Percentiles rank a stretch among this genome's conserved stretches.
These are phyloP conservation scores for Zygoascus sp. DNA, from an alignment of 1,139 yeast species.

Conservation along the genomic window DNA sequence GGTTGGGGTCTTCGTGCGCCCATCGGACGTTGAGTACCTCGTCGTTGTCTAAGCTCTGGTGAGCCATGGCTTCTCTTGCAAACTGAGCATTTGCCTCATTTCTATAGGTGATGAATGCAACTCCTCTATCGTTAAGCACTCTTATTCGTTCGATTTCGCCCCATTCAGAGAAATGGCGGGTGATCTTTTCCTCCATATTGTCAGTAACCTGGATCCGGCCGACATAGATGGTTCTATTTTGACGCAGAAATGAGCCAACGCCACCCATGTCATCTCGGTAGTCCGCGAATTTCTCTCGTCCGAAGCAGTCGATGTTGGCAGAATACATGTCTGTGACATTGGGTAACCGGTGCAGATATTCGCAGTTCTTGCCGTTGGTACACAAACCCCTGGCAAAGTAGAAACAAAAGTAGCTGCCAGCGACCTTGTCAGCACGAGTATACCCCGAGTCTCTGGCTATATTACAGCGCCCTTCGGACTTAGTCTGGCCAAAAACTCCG, in stretches of 20 bases:
- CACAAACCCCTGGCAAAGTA: slow-evolving; percentile 91
- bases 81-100: slow-evolving; percentile 78
- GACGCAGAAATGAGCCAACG: slow-evolving; percentile 71
- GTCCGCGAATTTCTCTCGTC: slow-evolving; percentile 77
- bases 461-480: slow-evolving; percentile 52
- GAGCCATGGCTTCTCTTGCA: slow-evolving; percentile 56
- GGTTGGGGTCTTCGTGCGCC: slow-evolving; percentile 90
- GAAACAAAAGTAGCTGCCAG: slow-evolving; percentile 56
- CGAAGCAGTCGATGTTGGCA: slow-evolving; percentile 83
- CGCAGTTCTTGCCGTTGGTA: slow-evolving; percentile 68
- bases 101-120: slow-evolving; percentile 74
- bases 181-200: slow-evolving; percentile 42
- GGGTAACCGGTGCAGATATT: slow-evolving; percentile 76
- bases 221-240: slow-evolving; percentile 70
- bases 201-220: slow-evolving; percentile 54
- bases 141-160: slow-evolving; percentile 70
- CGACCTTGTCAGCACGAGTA: slow-evolving; percentile 59
- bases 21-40: slow-evolving; percentile 73
- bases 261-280: slow-evolving; percentile 95
- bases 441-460: slow-evolving; percentile 65
- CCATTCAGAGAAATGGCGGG: slow-evolving; percentile 61
- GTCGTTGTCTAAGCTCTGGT: slow-evolving; percentile 62
- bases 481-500: slow-evolving; percentile 37
- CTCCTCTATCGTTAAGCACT: slow-evolving; percentile 56
- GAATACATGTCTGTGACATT: slow-evolving; percentile 44